Conservation (phyloP, 2,329 filamentous ascomycete species). For the Rhynchosporium agropyri region DNA sequence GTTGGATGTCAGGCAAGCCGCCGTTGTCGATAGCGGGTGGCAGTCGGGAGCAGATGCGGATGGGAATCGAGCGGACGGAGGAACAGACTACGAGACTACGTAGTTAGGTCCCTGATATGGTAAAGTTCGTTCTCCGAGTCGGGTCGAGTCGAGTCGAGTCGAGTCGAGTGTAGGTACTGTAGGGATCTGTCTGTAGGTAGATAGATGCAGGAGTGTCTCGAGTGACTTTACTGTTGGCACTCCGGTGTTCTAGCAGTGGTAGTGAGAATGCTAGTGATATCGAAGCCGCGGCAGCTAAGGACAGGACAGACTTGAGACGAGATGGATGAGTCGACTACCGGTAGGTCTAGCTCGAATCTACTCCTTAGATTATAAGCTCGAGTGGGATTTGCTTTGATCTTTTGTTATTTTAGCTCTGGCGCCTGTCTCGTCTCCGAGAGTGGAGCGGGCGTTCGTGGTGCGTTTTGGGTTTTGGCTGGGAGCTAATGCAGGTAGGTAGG, state of each 20-base stretch:
- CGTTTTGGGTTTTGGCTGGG: constrained; percentile 6
- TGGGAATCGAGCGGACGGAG: not conserved
- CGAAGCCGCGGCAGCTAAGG: too few species aligned
- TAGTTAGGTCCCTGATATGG: not conserved
- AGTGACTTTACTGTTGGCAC: too few species aligned
- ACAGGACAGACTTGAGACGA: too few species aligned
- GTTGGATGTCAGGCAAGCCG: constrained; percentile 5
- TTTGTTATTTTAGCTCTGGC: constrained; percentile 14
- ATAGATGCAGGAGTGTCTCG: too few species aligned
- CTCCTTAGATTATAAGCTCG: not conserved
- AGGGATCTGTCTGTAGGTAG: too few species aligned
- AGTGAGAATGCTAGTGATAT: too few species aligned
- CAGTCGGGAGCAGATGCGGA: not conserved
- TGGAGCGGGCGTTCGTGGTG: constrained; percentile 11
- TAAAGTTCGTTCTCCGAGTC: not conserved
- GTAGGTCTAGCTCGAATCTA: too few species aligned
- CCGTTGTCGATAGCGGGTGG: constrained; percentile 12
- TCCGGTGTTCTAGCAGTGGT: too few species aligned
- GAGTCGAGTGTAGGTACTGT: too few species aligned
- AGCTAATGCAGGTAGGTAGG: not conserved
- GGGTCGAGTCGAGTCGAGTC: not conserved
- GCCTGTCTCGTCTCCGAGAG: constrained; percentile 13
- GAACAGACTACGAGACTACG: not conserved
- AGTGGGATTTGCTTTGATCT: not conserved
- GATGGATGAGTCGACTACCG: too few species aligned